Percentiles rank a stretch among this genome's conserved stretches.
Evolutionary conservation across 371 early-diverging fungal genomes (phyloP).

Genomic region (Lichtheimia ornata): DNA sequence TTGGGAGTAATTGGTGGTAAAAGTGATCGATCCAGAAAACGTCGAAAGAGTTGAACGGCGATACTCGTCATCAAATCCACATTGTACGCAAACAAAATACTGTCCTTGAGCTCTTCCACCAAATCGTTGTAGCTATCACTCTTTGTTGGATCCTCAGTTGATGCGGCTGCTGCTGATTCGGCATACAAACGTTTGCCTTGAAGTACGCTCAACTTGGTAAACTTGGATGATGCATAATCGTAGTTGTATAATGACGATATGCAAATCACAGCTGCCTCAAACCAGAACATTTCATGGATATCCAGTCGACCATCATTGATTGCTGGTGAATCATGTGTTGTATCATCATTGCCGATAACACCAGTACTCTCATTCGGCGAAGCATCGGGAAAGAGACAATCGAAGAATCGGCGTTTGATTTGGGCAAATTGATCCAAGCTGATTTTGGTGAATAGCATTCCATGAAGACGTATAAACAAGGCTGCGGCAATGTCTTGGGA

Average conservation of each 20-base stretch:
- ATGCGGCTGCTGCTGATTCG: neutral
- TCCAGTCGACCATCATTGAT: neutral
- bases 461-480: constrained; percentile 58
- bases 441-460: constrained; percentile 69
- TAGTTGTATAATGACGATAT: constrained; percentile 57
- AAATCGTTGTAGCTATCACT: constrained; percentile 13
- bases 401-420: constrained; percentile 37
- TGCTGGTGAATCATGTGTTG: neutral
- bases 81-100: constrained; percentile 29
- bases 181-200: constrained; percentile 17
- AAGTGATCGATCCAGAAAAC: constrained; percentile 19
- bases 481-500: constrained; percentile 31
- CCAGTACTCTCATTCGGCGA: neutral
- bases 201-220: constrained; percentile 38
- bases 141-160: neutral
- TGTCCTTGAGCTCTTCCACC: constrained; percentile 24
- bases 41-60: constrained; percentile 31
- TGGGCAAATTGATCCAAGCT: constrained; percentile 59
- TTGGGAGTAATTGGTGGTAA: constrained; percentile 17
- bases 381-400: constrained; percentile 24
- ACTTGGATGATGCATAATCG: constrained; percentile 50
- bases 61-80: constrained; percentile 40
- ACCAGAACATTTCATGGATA: constrained; percentile 48
- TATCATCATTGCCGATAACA: neutral
- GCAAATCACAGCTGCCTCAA: constrained; percentile 49